These are phyloP conservation scores for Rhynchosporium secalis DNA, from an alignment of 2,329 filamentous ascomycete genomes.

Conservation along the genomic window DNA sequence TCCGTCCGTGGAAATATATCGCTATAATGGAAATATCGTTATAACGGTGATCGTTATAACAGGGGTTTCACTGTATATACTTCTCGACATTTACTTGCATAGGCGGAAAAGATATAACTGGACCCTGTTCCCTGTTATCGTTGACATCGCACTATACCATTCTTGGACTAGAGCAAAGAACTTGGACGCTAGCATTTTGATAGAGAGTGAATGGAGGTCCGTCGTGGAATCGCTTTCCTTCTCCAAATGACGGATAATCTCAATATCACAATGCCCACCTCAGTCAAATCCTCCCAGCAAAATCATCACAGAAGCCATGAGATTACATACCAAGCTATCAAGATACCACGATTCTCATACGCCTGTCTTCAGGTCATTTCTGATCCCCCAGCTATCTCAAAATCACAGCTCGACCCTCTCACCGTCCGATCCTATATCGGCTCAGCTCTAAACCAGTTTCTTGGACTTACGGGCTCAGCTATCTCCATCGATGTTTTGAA, in stretches of 20 bases:
- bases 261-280: background rate
- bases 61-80: no score
- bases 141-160: no score
- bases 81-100: no score
- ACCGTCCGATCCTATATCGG: conserved; percentile 64
- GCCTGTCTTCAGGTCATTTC: conserved; percentile 53
- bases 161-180: background rate
- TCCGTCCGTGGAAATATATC: no score
- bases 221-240: background rate
- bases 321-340: conserved; percentile 54
- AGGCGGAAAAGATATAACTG: no score
- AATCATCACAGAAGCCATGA: conserved; percentile 42
- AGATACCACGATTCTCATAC: conserved; percentile 55
- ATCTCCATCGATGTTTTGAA: conserved; percentile 72
- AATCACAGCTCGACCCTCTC: conserved; percentile 57
- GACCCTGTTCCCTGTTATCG: no score
- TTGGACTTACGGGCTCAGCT: conserved; percentile 66
- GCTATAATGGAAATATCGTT: no score
- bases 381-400: conserved; percentile 29
- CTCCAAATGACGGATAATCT: background rate
- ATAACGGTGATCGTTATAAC: no score
- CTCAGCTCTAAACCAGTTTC: conserved; percentile 64
- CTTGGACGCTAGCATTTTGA: background rate
- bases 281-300: background rate
- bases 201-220: background rate